phyloP scores from a whole-genome alignment of 306 rosid species.

The Quercus variabilis region DNA sequence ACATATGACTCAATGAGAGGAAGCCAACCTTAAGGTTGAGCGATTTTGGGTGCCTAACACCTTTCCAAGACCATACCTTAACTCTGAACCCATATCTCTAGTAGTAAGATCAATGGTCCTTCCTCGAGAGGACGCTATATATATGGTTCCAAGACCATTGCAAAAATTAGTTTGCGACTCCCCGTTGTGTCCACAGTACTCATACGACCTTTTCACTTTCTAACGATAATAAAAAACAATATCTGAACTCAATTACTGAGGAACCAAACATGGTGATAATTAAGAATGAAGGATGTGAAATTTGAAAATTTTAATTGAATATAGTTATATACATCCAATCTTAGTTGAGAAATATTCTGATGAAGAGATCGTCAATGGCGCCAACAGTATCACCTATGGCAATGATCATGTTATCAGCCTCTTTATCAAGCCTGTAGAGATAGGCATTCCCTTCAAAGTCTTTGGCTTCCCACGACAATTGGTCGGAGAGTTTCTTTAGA shows the following conservation, averaged over 20 bases:
- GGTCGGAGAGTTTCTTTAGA: slow-evolving; percentile 48
- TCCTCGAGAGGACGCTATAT: too few species aligned
- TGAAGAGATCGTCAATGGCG: slow-evolving; percentile 66
- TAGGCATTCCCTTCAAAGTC: slow-evolving; percentile 74
- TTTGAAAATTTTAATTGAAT: too few species aligned
- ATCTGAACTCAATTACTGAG: slow-evolving; percentile 1
- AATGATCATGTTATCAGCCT: slow-evolving; percentile 91
- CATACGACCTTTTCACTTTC: slow-evolving; percentile 70
- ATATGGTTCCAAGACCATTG: too few species aligned
- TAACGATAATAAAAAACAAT: slow-evolving; percentile 94
- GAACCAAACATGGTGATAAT: too few species aligned
- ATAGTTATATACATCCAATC: slow-evolving; percentile 39
- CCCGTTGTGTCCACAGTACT: slow-evolving; percentile 2
- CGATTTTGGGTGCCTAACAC: too few species aligned
- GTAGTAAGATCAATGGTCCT: too few species aligned
- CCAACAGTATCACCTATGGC: slow-evolving; percentile 93
- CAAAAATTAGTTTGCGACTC: too few species aligned
- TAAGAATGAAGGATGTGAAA: background rate
- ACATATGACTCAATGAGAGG: too few species aligned
- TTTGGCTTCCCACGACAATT: slow-evolving; percentile 83
- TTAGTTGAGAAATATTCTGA: slow-evolving; percentile 74
- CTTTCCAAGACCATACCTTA: too few species aligned
- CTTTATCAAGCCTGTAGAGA: slow-evolving; percentile 75
- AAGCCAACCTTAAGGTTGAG: too few species aligned
- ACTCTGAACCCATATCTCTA: too few species aligned